A percentile compares a stretch with the other conserved stretches of the same genome.
Conservation (phyloP, 1,284 basidiomycete genomes). For the Ganoderma multipileum region DNA sequence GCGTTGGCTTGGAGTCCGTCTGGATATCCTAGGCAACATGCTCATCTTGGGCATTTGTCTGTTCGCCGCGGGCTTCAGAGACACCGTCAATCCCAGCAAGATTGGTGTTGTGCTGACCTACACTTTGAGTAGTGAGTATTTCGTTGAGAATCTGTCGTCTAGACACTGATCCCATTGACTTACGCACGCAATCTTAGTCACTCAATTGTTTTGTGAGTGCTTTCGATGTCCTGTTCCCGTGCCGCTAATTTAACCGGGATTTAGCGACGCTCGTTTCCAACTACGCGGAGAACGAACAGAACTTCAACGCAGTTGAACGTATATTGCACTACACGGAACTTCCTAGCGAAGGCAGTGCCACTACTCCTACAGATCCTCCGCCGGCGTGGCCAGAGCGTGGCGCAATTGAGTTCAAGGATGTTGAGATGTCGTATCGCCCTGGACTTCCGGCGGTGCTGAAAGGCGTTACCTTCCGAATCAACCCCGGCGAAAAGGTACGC, state of each 20-base stretch:
- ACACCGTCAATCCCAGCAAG: slow-evolving; percentile 54
- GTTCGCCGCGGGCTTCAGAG: slow-evolving; percentile 65
- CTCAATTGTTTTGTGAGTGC: slow-evolving; percentile 60
- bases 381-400: slow-evolving; percentile 73
- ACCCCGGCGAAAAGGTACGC: slow-evolving; percentile 73
- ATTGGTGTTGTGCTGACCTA: slow-evolving; percentile 72
- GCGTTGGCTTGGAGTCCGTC: slow-evolving; percentile 63
- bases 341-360: slow-evolving; percentile 51
- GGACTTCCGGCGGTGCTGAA: slow-evolving; percentile 80
- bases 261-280: slow-evolving; percentile 62
- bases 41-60: slow-evolving; percentile 80
- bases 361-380: slow-evolving; percentile 56
- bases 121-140: slow-evolving; percentile 60
- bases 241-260: too few relatives aligned
- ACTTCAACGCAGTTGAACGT: slow-evolving; percentile 78
- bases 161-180: neutral
- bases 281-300: slow-evolving; percentile 69
- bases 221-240: neutral
- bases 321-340: slow-evolving; percentile 65
- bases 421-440: slow-evolving; percentile 71
- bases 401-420: slow-evolving; percentile 64
- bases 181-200: slow-evolving; percentile 47
- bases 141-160: neutral
- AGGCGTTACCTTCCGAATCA: slow-evolving; percentile 66
- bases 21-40: slow-evolving; percentile 75